Evolutionary conservation across 2,329 filamentous ascomycete genomes (phyloP).

Genomic region (Talaromyces funiculosus): DNA sequence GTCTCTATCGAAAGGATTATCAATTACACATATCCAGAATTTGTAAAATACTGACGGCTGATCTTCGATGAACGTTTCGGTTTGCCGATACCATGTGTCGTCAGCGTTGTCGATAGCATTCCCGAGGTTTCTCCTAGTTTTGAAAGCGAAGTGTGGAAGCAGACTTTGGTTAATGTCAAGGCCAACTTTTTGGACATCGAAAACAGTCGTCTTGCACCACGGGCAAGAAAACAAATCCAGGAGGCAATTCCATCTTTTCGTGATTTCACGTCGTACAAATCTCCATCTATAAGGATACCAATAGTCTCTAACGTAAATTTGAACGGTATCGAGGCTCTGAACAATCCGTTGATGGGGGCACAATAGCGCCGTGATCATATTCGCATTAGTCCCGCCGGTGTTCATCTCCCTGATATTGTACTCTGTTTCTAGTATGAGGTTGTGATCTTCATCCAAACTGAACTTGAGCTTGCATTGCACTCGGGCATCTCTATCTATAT

Average conservation of each 20-base stretch:
- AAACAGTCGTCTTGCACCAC: background rate
- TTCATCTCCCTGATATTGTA: background rate
- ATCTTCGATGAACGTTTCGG: background rate
- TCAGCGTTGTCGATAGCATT: background rate
- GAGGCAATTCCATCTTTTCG: too few relatives aligned
- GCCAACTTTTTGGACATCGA: background rate
- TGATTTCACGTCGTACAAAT: too few relatives aligned
- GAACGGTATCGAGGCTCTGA: background rate
- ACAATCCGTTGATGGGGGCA: background rate
- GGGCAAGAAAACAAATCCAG: background rate
- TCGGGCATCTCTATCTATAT: rapidly evolving
- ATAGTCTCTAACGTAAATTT: too few relatives aligned
- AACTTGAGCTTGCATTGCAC: background rate
- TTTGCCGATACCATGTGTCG: background rate
- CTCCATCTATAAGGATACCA: too few relatives aligned
- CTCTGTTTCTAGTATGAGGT: background rate
- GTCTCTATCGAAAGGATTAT: too few relatives aligned
- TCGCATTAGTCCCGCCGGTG: too few relatives aligned
- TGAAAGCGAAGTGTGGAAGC: background rate
- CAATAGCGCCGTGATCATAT: background rate
- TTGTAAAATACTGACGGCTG: too few relatives aligned
- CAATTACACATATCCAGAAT: too few relatives aligned
- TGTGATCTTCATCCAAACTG: background rate
- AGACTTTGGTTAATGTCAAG: too few relatives aligned
- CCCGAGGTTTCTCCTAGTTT: background rate